A percentile compares a stretch with the other conserved stretches of the same genome.
phyloP scores from a whole-genome alignment of 495 filamentous ascomycete species.

The Neurospora sp. region DNA sequence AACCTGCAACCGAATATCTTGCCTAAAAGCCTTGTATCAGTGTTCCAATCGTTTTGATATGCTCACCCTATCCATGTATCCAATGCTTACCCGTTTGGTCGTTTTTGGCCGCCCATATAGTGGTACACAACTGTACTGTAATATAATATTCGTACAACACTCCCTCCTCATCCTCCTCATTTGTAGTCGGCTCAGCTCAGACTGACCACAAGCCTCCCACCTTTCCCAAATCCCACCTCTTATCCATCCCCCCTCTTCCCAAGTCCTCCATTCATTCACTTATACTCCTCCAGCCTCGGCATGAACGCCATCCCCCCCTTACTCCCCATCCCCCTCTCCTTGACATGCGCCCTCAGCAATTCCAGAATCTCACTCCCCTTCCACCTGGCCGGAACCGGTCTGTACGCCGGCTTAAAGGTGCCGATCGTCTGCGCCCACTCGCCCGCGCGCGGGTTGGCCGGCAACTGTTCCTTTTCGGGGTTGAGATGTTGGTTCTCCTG shows the following conservation, averaged over 20 bases:
- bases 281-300: slow-evolving; percentile 24
- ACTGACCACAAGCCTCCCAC: neutral
- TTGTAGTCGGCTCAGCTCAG: neutral
- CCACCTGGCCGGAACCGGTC: slow-evolving; percentile 83
- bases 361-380: slow-evolving; percentile 64
- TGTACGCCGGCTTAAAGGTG: slow-evolving; percentile 85
- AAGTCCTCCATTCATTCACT: neutral
- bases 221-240: neutral
- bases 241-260: neutral
- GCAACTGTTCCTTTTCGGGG: neutral
- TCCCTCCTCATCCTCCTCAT: neutral
- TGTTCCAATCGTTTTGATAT: neutral
- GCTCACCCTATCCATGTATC: neutral
- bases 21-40: neutral
- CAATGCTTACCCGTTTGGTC: neutral
- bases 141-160: neutral
- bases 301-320: slow-evolving; percentile 40
- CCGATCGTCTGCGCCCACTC: slow-evolving; percentile 98
- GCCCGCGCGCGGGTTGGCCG: slow-evolving; percentile 33
- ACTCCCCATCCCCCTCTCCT: slow-evolving; percentile 15
- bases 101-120: neutral
- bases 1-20: neutral
- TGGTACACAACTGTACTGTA: neutral
- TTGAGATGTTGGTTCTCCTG: neutral
- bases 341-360: slow-evolving; percentile 72